Conservation (phyloP, 2,329 filamentous ascomycete species). For the Botrytis tulipae region DNA sequence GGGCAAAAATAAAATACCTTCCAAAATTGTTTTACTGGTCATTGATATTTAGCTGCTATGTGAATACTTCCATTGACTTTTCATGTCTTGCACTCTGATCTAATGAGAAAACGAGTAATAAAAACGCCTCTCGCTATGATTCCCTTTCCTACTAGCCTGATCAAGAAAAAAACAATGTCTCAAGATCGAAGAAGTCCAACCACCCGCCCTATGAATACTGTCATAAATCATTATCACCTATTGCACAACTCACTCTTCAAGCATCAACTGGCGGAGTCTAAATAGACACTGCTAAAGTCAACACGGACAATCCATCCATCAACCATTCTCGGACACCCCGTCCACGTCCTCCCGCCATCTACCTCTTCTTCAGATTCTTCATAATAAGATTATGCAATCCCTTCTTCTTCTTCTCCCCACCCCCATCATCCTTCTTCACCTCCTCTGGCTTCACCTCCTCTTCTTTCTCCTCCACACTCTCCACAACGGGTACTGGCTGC, state of each 20-base stretch:
- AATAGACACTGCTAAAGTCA: background rate
- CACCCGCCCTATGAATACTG: background rate
- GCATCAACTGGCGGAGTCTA: background rate
- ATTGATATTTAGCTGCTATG: background rate
- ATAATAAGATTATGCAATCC: constrained; percentile 20
- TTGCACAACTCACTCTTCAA: background rate
- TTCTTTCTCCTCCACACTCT: constrained; percentile 35
- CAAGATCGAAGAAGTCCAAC: background rate
- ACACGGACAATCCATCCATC: background rate
- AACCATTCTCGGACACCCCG: background rate
- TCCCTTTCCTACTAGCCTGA: background rate
- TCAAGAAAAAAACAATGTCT: background rate
- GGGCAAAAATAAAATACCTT: constrained; percentile 18
- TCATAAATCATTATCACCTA: background rate
- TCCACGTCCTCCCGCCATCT: constrained; percentile 13
- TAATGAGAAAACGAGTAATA: background rate
- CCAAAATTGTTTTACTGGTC: background rate
- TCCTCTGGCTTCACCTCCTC: constrained; percentile 32
- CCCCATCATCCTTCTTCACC: constrained; percentile 33
- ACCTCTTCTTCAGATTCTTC: constrained; percentile 19
- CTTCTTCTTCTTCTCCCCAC: constrained; percentile 17
- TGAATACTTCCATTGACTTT: background rate
- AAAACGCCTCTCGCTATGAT: constrained; percentile 5
- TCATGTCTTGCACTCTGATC: background rate
- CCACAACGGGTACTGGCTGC: constrained; percentile 39